Evolutionary conservation across 192 early-diverging fungal genomes (phyloP).

Genomic region (Coemansia sp.): DNA sequence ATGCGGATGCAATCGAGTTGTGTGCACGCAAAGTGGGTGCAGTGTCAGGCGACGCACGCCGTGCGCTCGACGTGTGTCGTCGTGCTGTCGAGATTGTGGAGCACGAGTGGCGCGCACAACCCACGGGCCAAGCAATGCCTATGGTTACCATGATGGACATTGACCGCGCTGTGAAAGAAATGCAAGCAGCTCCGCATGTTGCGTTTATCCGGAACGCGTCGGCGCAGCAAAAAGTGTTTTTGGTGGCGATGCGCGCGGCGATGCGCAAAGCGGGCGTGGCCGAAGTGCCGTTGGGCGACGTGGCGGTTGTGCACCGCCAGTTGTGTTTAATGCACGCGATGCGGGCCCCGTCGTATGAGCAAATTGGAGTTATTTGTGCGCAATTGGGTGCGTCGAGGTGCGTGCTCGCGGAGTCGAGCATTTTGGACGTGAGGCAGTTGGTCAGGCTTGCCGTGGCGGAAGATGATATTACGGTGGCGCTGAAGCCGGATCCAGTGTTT

Average conservation of each 20-base stretch:
- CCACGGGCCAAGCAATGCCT: neutral
- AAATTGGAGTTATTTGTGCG: conserved; percentile 64
- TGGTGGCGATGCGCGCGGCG: conserved; percentile 67
- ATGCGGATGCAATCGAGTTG: conserved; percentile 85
- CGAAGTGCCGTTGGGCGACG: conserved; percentile 74
- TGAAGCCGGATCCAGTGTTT: conserved; percentile 64
- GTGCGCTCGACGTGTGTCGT: conserved; percentile 92
- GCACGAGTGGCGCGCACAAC: conserved; percentile 19
- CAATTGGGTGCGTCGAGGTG: conserved; percentile 63
- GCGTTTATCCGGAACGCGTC: conserved; percentile 71
- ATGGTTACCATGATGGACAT: conserved; percentile 66
- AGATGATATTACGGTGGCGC: conserved; percentile 77
- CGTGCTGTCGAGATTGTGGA: conserved; percentile 74
- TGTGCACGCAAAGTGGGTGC: conserved; percentile 95
- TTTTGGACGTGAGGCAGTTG: conserved; percentile 66
- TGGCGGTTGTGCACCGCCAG: conserved; percentile 66
- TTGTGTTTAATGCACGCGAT: conserved; percentile 68
- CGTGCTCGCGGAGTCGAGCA: conserved; percentile 63
- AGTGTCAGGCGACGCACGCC: conserved; percentile 93
- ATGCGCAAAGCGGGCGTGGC: conserved; percentile 66
- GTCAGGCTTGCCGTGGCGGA: conserved; percentile 72
- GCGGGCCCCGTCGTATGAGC: conserved; percentile 58
- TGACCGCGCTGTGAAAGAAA: conserved; percentile 80
- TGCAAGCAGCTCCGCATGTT: conserved; percentile 78
- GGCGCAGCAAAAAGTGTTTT: conserved; percentile 83